A percentile compares a stretch with the other conserved stretches of the same genome.
phyloP scores from a whole-genome alignment of 805 yeast genomes.

The Pichia sporocuriosa region DNA sequence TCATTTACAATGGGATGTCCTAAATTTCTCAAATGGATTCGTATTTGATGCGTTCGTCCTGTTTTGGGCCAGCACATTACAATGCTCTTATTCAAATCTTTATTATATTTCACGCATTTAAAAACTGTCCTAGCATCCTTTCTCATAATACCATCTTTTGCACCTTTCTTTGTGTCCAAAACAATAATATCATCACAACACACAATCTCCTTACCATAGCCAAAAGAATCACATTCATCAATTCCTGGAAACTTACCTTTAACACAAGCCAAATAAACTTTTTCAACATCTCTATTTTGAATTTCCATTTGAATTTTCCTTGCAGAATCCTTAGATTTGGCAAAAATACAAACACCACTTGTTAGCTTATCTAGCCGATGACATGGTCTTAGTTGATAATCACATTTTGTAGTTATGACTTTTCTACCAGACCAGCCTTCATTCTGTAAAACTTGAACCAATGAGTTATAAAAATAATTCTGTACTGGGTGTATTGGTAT shows the following conservation, averaged over 20 bases:
- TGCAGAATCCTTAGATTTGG: slow-evolving; percentile 32
- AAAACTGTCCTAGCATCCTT: slow-evolving; percentile 20
- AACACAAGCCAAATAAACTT: slow-evolving; percentile 42
- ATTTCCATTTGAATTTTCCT: slow-evolving; percentile 30
- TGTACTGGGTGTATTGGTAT: slow-evolving; percentile 51
- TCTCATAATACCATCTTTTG: slow-evolving; percentile 19
- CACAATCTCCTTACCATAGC: slow-evolving; percentile 11
- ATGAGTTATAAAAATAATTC: slow-evolving; percentile 37
- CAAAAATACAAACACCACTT: slow-evolving; percentile 44
- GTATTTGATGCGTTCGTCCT: slow-evolving; percentile 52
- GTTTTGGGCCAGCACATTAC: slow-evolving; percentile 44
- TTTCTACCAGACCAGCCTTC: slow-evolving; percentile 16
- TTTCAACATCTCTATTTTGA: slow-evolving; percentile 27
- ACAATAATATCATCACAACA: slow-evolving; percentile 35
- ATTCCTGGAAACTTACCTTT: slow-evolving; percentile 34
- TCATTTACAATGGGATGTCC: slow-evolving; percentile 34
- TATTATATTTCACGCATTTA: slow-evolving; percentile 27
- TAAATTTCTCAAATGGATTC: slow-evolving; percentile 46
- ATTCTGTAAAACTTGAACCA: slow-evolving; percentile 39
- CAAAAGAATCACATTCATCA: not conserved
- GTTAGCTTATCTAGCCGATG: slow-evolving; percentile 50
- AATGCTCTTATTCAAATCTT: slow-evolving; percentile 31
- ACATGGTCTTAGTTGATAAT: slow-evolving; percentile 29
- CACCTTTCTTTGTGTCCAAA: slow-evolving; percentile 27
- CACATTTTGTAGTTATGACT: too few relatives aligned